Evolutionary conservation across 768 basidiomycete genomes (phyloP).

Genomic region (Pisolithus orientalis): DNA sequence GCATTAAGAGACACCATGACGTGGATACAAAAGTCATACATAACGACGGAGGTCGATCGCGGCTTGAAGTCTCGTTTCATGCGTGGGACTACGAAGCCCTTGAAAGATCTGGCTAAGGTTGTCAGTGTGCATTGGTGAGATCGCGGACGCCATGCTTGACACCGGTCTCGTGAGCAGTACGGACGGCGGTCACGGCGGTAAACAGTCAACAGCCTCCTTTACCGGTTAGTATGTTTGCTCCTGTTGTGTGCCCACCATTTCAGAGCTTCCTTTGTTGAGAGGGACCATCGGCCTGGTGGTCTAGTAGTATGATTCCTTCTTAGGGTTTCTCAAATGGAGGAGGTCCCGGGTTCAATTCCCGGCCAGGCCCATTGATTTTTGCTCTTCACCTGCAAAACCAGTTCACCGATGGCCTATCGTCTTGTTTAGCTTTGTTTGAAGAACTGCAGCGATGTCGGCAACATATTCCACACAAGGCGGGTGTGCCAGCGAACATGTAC

Average conservation of each 20-base stretch:
- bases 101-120: slow-evolving; percentile 62
- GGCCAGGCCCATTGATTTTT: slow-evolving; percentile 48
- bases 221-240: slow-evolving; percentile 20
- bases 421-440: no score
- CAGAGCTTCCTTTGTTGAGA: not conserved
- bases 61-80: slow-evolving; percentile 59
- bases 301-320: slow-evolving; percentile 66
- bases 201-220: slow-evolving; percentile 6
- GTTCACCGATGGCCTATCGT: no score
- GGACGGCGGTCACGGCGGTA: not conserved
- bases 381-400: not conserved
- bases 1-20: slow-evolving; percentile 5
- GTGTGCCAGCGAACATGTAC: no score
- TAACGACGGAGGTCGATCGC: slow-evolving; percentile 71
- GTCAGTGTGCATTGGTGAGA: slow-evolving; percentile 52
- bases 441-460: no score
- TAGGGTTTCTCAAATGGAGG: slow-evolving; percentile 47
- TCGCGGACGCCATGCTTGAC: slow-evolving; percentile 54
- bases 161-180: slow-evolving; percentile 7
- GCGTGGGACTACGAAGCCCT: slow-evolving; percentile 55
- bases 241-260: slow-evolving; percentile 9
- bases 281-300: slow-evolving; percentile 42
- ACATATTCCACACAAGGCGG: no score
- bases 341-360: slow-evolving; percentile 89
- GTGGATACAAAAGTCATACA: slow-evolving; percentile 37